Conservation (phyloP, 176 grass and related monocot species). For the Cenchrus purpureus region DNA sequence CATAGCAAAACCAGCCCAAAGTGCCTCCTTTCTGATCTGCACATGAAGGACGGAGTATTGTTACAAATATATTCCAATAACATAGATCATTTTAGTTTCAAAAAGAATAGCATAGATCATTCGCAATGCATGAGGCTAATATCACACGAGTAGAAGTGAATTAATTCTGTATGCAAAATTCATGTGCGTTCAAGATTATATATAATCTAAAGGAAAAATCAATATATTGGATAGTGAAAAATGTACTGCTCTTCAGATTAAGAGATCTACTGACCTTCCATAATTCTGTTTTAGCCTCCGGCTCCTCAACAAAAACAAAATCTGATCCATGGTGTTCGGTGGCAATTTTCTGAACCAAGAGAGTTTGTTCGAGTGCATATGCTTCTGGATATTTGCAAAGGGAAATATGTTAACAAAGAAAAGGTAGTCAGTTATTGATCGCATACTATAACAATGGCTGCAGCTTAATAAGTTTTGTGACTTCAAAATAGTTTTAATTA, state of each 20-base stretch:
- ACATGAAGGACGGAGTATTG: slow-evolving; percentile 6
- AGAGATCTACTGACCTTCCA: slow-evolving; percentile 71
- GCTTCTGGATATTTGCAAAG: slow-evolving; percentile 68
- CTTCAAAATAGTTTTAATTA: slow-evolving; percentile 15
- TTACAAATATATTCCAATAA: slow-evolving; percentile 41
- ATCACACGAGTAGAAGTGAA: background rate
- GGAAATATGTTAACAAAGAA: slow-evolving; percentile 23
- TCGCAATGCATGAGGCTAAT: background rate
- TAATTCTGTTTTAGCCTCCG: slow-evolving; percentile 74
- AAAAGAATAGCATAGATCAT: background rate
- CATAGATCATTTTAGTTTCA: background rate
- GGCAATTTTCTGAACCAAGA: slow-evolving; percentile 95
- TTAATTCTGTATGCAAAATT: background rate
- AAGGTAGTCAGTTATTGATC: slow-evolving; percentile 4
- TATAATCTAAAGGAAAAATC: slow-evolving; percentile 3
- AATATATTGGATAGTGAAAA: background rate
- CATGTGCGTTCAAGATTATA: background rate
- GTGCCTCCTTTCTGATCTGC: slow-evolving; percentile 94
- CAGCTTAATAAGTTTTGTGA: slow-evolving; percentile 21
- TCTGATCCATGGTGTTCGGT: slow-evolving; percentile 81
- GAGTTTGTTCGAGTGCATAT: slow-evolving; percentile 89
- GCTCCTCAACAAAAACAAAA: slow-evolving; percentile 91
- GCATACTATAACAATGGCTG: slow-evolving; percentile 17
- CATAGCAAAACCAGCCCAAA: slow-evolving; percentile 98
- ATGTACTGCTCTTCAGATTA: slow-evolving; percentile 14